Evolutionary conservation across 306 rosid genomes (phyloP), one percentile per base, ranked within the genome.

Genomic region (Pachyrhizus erosus): DNA sequence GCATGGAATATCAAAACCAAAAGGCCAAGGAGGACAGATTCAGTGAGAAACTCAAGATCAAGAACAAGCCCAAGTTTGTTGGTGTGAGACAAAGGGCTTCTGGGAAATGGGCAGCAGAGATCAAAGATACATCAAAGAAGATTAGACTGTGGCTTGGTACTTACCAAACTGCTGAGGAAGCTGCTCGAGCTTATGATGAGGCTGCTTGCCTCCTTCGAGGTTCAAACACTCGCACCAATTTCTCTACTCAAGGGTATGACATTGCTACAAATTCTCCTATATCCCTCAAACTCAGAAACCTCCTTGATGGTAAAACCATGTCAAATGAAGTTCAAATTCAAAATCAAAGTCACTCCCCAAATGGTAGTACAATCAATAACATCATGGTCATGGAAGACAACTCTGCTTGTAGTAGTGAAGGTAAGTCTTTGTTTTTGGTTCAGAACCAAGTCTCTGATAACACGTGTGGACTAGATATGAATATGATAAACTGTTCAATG

Each of bases 31-130:
- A 80, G 15, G 74, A 51, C 0, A 66, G 54, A 70, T 70, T 76
- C 49, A 81, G 17, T 73, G 83, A 51, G 84, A 84, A 70, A 75
- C 70, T 52, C 0, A 52, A 64, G 55, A 66, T 58, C 9, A 80
- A 70, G 7, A 39, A 51, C 17, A 88, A 68, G 67, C 34, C 81
- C 77, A 94, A 91, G 81, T 92, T 89, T 70, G 89, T 91, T 42
- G 98, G 97, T 13, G 98, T 94, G 58, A 88, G 98, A 71, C 96
- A 94, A 67, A 89, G 98, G 85, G 90, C 97, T 29, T 94, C 94
- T 0, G 98, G 98, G 49, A 94, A 91, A 89, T 94, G 97, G 97
- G 97, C 94, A 9, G 93, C 98, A 52, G 97, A 94, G 81, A 94
- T 94, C 86, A 94, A 94, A 86, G 98, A 94, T 90, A 91, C 97